Conservation (phyloP, 2,329 filamentous ascomycete species). For the Calonectria honghensis region DNA sequence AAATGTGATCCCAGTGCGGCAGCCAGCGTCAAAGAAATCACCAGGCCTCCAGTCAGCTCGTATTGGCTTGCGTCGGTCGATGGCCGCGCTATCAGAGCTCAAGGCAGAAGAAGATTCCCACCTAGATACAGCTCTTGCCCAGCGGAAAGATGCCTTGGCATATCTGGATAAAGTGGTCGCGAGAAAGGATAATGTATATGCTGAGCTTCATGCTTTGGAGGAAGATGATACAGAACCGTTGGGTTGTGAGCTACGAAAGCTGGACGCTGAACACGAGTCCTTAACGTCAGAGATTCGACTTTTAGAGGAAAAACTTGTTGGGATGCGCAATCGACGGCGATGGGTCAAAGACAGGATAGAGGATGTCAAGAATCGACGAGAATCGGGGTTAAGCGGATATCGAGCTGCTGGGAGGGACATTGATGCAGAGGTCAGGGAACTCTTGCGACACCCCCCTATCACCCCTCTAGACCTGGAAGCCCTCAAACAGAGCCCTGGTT, state of each 20-base stretch:
- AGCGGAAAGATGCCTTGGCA: slow-evolving; percentile 74
- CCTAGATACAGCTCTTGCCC: slow-evolving; percentile 73
- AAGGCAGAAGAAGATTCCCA: slow-evolving; percentile 81
- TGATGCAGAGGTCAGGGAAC: slow-evolving; percentile 75
- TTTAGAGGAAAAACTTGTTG: slow-evolving; percentile 78
- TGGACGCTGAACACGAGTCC: slow-evolving; percentile 71
- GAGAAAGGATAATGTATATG: slow-evolving; percentile 69
- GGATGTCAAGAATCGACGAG: slow-evolving; percentile 78
- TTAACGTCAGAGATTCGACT: slow-evolving; percentile 79
- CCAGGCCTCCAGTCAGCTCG: slow-evolving; percentile 77
- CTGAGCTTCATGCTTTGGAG: slow-evolving; percentile 73
- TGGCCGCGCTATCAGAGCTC: slow-evolving; percentile 78
- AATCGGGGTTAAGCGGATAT: slow-evolving; percentile 84
- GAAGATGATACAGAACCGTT: slow-evolving; percentile 74
- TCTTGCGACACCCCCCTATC: slow-evolving; percentile 76
- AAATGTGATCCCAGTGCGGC: slow-evolving; percentile 76
- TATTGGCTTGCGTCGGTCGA: slow-evolving; percentile 77
- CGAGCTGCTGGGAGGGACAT: slow-evolving; percentile 79
- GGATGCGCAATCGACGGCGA: slow-evolving; percentile 76
- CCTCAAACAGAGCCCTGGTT: slow-evolving; percentile 51
- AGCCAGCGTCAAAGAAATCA: slow-evolving; percentile 70
- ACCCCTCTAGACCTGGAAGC: slow-evolving; percentile 71
- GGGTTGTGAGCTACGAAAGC: slow-evolving; percentile 75
- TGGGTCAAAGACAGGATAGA: slow-evolving; percentile 76
- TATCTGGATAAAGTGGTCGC: slow-evolving; percentile 73